Evolutionary conservation across 106 monocot genomes (phyloP).

Genomic region (Hemerocallis citrina): DNA sequence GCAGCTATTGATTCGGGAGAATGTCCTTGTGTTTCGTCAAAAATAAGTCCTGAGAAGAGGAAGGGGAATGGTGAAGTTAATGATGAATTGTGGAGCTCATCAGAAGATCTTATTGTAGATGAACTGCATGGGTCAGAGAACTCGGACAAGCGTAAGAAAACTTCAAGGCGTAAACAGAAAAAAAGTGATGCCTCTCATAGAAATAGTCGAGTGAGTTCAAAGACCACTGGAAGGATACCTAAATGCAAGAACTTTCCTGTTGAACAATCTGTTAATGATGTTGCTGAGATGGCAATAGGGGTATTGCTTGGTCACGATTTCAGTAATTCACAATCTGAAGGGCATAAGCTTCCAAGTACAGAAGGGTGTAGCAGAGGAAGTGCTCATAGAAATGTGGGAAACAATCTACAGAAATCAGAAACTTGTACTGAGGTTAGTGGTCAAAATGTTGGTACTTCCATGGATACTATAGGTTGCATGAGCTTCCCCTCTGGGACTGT

Average conservation of each 20-base stretch:
- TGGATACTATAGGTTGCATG: constrained; percentile 7
- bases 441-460: constrained; percentile 2
- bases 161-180: constrained; percentile 2
- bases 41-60: background rate
- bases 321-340: constrained; percentile 8
- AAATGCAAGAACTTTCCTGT: background rate
- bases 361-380: constrained; percentile 9
- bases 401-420: constrained; percentile 5
- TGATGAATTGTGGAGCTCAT: background rate
- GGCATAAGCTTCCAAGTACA: constrained; percentile 3
- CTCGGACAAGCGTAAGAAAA: constrained; percentile 10
- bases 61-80: constrained; percentile 8
- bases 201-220: constrained; percentile 9
- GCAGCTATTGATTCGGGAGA: no score
- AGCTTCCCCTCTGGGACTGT: constrained; percentile 2
- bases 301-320: no score
- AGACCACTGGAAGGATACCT: constrained; percentile 8
- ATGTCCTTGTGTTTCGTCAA: no score
- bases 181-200: constrained; percentile 2
- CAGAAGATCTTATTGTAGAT: no score
- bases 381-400: constrained; percentile 11
- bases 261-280: constrained; percentile 7
- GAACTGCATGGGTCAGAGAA: constrained; percentile 2
- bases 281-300: constrained; percentile 9
- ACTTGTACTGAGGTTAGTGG: constrained; percentile 12